A percentile compares a stretch with the other conserved stretches of the same genome.
Evolutionary conservation across 306 rosid species (phyloP).

Genomic region (Lablab purpureus): DNA sequence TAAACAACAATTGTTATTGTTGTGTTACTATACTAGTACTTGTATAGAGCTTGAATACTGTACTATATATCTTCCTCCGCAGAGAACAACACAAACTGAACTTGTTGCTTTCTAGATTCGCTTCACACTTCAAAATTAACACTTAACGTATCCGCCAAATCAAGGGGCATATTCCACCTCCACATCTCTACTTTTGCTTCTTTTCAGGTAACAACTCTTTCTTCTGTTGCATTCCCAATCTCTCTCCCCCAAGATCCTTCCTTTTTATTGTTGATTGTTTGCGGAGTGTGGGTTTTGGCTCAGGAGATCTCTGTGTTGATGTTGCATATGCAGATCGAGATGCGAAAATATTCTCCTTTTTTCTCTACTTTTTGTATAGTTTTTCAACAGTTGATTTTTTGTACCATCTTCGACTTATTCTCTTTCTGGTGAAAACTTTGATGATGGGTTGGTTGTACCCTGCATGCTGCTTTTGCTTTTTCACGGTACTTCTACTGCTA

Average conservation of each 20-base stretch:
- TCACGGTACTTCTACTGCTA: slow-evolving; percentile 1
- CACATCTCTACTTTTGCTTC: slow-evolving; percentile 19
- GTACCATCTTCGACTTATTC: slow-evolving; percentile 42
- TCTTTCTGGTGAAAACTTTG: slow-evolving; percentile 26
- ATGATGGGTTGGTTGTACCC: slow-evolving; percentile 44
- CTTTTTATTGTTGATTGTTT: slow-evolving; percentile 8
- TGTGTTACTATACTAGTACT: neutral
- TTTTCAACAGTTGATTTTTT: slow-evolving; percentile 34
- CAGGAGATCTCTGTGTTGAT: slow-evolving; percentile 53
- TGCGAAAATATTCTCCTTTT: slow-evolving; percentile 7
- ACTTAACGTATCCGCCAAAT: slow-evolving; percentile 56
- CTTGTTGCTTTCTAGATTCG: slow-evolving; percentile 48
- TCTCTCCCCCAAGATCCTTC: slow-evolving; percentile 46
- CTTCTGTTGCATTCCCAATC: slow-evolving; percentile 39
- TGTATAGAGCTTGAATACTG: neutral
- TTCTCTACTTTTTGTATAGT: neutral
- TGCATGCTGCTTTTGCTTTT: slow-evolving; percentile 49
- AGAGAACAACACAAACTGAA: slow-evolving; percentile 38
- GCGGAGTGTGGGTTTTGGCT: neutral
- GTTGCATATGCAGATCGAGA: slow-evolving; percentile 57
- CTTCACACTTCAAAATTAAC: slow-evolving; percentile 6
- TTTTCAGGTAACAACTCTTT: slow-evolving; percentile 51
- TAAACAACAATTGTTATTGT: neutral
- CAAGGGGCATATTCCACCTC: slow-evolving; percentile 35
- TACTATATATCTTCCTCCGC: slow-evolving; percentile 14